These are phyloP conservation scores for Elsinoe australis DNA, from an alignment of 2,329 filamentous ascomycete genomes.

Conservation along the genomic window DNA sequence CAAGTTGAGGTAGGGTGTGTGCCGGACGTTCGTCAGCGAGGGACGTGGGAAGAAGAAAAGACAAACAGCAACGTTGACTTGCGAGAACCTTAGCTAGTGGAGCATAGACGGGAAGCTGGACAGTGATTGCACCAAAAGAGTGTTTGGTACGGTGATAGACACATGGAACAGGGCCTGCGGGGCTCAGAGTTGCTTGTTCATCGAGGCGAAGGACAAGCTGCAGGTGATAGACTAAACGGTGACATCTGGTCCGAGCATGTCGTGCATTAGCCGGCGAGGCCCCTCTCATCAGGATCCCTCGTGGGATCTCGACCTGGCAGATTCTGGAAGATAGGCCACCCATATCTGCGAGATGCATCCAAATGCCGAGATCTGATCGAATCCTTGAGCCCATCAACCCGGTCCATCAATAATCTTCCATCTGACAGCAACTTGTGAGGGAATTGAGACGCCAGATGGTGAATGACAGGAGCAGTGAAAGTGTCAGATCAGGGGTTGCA, in stretches of 20 bases:
- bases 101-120: no score
- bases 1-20: no score
- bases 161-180: conserved; percentile 7
- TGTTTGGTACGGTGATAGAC: neutral
- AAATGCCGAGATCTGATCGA: no score
- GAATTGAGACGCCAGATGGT: no score
- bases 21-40: neutral
- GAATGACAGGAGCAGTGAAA: neutral
- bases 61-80: conserved; percentile 4
- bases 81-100: no score
- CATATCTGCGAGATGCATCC: no score
- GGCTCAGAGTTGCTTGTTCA: neutral
- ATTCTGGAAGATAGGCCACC: no score
- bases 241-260: conserved; percentile 6
- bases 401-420: no score
- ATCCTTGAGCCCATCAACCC: no score
- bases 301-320: no score
- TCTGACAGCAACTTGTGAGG: no score
- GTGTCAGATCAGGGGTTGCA: conserved; percentile 1
- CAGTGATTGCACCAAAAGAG: neutral
- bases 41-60: conserved; percentile 9
- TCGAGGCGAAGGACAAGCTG: conserved; percentile 6
- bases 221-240: conserved; percentile 8
- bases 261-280: conserved; percentile 5
- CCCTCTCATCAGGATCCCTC: neutral